Evolutionary conservation across 345 rosid species (phyloP), one percentile per base, ranked within the genome.

Genomic region (Balakata baccata): DNA sequence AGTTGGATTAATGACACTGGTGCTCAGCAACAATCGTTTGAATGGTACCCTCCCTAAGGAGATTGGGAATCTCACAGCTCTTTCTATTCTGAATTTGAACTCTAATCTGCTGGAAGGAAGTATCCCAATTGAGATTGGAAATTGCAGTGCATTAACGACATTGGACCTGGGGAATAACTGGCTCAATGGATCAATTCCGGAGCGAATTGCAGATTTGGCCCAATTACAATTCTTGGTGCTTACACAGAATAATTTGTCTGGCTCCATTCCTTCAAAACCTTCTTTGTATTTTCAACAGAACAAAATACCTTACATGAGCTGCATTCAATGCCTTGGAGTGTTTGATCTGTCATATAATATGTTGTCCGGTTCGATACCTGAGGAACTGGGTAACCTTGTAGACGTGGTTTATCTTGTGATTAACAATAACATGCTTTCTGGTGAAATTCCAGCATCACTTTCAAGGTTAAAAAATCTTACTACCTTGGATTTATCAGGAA

Each of bases 141-240:
- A 85, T 41, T 95, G 98, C 80, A 58, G 62, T 61, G 84, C 84
- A 6, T 81, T 92, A 37, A 89, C 96, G 75, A 89, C 98, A 8
- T 61, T 95, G 87, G 89, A 95, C 83, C 82, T 91, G 2, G 97
- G 99, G 47, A 84, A 83, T 71, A 95, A 95, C 84, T 78, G 75
- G 76, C 86, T 95, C 20, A 75, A 59, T 72, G 99, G 99, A 23
- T 70, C 87, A 38, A 90, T 95, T 73, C 98, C 98, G 0, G 84
- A 75, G 20, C 76, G 51, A 57, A 71, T 93, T 69, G 84, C 88
- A 6, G 87, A 71, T 79, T 82, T 95, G 80, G 78, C 83, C 68
- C 88, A 87, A 80, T 83, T 95, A 59, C 97, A 95, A 23, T 88
- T 94, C 72, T 57, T 95, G 81, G 94, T 95, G 75, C 93, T 93